phyloP scores from a whole-genome alignment of 2,329 filamentous ascomycete species.

The Metarhizium rileyi region DNA sequence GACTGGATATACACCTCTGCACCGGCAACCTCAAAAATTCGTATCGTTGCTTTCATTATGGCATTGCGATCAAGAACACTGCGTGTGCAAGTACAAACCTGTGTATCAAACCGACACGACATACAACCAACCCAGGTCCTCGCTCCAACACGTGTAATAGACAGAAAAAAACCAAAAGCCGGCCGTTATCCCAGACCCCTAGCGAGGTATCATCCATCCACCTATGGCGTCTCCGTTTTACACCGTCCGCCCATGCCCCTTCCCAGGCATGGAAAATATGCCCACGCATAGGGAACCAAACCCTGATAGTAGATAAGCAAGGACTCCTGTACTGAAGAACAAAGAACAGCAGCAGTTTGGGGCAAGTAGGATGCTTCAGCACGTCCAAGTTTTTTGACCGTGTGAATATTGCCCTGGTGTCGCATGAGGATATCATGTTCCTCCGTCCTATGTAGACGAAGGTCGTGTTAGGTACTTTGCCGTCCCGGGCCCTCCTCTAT shows the following conservation, averaged over 20 bases:
- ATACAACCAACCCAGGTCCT: neutral
- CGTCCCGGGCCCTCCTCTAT: neutral
- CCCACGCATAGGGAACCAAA: too few species aligned
- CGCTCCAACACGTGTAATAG: neutral
- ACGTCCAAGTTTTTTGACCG: too few species aligned
- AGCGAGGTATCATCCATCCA: neutral
- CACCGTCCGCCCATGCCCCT: neutral
- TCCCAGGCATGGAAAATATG: neutral
- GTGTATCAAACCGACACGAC: conserved; percentile 14
- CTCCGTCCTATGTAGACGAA: neutral
- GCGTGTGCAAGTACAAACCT: conserved; percentile 16
- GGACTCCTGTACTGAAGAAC: too few species aligned
- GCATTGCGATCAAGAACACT: conserved; percentile 14
- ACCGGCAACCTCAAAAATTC: conserved; percentile 3
- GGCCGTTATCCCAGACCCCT: neutral
- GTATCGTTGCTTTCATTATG: conserved; percentile 22
- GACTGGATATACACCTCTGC: neutral
- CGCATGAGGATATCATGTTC: conserved; percentile 2
- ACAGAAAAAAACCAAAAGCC: neutral
- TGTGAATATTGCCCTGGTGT: too few species aligned
- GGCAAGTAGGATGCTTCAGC: too few species aligned
- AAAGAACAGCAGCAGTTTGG: too few species aligned
- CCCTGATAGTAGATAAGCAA: too few species aligned
- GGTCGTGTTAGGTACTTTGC: neutral
- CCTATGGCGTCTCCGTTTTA: neutral